These are phyloP conservation scores for Ascomycota sp. DNA, from an alignment of 2,329 filamentous ascomycete species.

Conservation along the genomic window DNA sequence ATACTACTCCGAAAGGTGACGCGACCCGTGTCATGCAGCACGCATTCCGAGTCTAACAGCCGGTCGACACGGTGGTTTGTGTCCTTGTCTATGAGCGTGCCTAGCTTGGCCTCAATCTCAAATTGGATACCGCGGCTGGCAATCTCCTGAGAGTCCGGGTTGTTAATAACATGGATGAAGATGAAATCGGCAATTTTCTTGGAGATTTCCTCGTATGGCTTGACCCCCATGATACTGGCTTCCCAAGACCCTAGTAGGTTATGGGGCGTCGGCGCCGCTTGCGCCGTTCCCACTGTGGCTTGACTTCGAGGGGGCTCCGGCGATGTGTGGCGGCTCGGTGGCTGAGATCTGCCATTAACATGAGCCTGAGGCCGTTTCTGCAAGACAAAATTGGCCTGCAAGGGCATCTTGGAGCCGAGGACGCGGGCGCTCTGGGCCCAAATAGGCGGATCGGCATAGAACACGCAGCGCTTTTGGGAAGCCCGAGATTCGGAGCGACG, in stretches of 20 bases:
- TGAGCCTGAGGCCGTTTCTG: constrained; percentile 16
- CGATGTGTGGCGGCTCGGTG: constrained; percentile 26
- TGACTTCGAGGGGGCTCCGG: too few relatives aligned
- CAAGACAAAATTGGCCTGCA: constrained; percentile 23
- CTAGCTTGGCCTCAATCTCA: constrained; percentile 89
- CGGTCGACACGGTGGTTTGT: constrained; percentile 49
- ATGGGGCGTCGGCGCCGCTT: constrained; percentile 5
- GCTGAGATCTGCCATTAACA: constrained; percentile 17
- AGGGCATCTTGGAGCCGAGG: constrained; percentile 16
- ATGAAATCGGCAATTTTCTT: constrained; percentile 65
- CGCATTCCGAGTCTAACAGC: constrained; percentile 47
- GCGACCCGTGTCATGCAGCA: constrained; percentile 40
- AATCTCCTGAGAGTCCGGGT: constrained; percentile 44
- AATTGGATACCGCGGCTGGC: constrained; percentile 48
- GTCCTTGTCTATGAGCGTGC: constrained; percentile 55
- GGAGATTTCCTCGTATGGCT: constrained; percentile 56
- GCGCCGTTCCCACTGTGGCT: background rate
- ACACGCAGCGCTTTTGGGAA: constrained; percentile 18
- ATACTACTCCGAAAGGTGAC: constrained; percentile 71
- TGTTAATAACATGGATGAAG: constrained; percentile 47
- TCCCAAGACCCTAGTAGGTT: constrained; percentile 38
- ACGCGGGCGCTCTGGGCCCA: constrained; percentile 25
- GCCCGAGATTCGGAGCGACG: constrained; percentile 11
- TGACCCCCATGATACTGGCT: constrained; percentile 44
- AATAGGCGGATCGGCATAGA: constrained; percentile 18